Evolutionary conservation across 2,329 filamentous ascomycete species (phyloP).

Genomic region (Amesomyces nigricolor): DNA sequence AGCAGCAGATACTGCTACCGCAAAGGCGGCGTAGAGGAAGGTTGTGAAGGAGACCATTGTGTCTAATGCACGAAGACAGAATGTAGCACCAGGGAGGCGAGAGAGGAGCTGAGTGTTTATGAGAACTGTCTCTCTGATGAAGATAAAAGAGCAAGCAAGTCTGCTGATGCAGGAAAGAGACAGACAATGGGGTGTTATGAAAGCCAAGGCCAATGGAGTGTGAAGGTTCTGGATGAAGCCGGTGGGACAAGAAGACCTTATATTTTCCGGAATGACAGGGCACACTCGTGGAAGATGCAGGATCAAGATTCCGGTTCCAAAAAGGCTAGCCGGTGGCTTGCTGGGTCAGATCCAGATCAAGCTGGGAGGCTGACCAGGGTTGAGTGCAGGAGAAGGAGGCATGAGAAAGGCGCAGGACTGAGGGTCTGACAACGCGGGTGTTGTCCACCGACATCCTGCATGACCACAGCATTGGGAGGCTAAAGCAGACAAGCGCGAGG

Average conservation of each 20-base stretch:
- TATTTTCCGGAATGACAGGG: constrained; percentile 15
- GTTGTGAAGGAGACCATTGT: constrained; percentile 24
- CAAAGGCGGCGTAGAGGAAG: constrained; percentile 21
- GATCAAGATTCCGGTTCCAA: constrained; percentile 5
- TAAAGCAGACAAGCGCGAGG: constrained; percentile 2
- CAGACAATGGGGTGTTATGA: constrained; percentile 10
- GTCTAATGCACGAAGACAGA: constrained; percentile 12
- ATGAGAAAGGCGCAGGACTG: constrained; percentile 17
- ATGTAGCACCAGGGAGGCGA: constrained; percentile 6
- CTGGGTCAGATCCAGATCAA: constrained; percentile 5
- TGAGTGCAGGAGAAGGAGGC: constrained; percentile 8
- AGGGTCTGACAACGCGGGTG: constrained; percentile 17
- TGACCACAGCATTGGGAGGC: background rate
- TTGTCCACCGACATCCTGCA: background rate
- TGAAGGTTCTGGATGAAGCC: constrained; percentile 12
- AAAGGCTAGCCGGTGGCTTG: constrained; percentile 12
- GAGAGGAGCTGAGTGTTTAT: background rate
- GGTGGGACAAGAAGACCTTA: constrained; percentile 17
- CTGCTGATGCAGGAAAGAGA: background rate
- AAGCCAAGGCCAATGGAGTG: constrained; percentile 8
- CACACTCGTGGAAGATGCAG: constrained; percentile 7
- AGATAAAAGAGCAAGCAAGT: background rate
- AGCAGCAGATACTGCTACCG: constrained; percentile 20
- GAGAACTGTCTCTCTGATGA: background rate
- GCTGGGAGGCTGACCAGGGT: constrained; percentile 11